phyloP scores from a whole-genome alignment of 2,329 filamentous ascomycete species.

The Aspergillus unguis region DNA sequence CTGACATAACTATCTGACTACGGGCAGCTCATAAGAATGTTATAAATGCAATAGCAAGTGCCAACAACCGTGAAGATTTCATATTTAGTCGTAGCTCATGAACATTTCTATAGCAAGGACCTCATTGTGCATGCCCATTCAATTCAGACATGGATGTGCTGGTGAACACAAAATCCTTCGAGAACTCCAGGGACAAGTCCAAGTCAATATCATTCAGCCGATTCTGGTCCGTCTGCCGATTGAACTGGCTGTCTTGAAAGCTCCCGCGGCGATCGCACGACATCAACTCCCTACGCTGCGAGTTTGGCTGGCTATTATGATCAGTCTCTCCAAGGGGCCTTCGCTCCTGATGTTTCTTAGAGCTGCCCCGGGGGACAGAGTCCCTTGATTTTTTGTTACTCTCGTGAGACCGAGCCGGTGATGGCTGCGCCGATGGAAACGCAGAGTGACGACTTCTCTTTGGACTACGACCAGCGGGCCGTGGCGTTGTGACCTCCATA shows the following conservation, averaged over 20 bases:
- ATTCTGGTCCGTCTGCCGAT: constrained; percentile 18
- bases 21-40: no score
- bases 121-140: constrained; percentile 14
- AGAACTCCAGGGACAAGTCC: constrained; percentile 35
- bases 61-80: no score
- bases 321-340: constrained; percentile 25
- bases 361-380: constrained; percentile 4
- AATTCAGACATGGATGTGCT: constrained; percentile 30
- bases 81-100: not conserved
- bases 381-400: constrained; percentile 10
- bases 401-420: constrained; percentile 8
- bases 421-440: constrained; percentile 15
- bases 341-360: constrained; percentile 15
- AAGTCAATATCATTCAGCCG: constrained; percentile 29
- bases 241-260: constrained; percentile 12
- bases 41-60: no score
- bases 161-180: constrained; percentile 35
- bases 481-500: constrained; percentile 21
- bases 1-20: no score
- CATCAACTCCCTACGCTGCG: constrained; percentile 14
- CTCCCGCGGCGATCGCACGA: constrained; percentile 12
- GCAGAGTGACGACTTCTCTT: constrained; percentile 28
- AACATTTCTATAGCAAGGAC: not conserved
- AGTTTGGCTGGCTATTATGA: constrained; percentile 26
- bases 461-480: constrained; percentile 21